Conservation (phyloP, 1,284 basidiomycete species). For the Ganoderma boninense region DNA sequence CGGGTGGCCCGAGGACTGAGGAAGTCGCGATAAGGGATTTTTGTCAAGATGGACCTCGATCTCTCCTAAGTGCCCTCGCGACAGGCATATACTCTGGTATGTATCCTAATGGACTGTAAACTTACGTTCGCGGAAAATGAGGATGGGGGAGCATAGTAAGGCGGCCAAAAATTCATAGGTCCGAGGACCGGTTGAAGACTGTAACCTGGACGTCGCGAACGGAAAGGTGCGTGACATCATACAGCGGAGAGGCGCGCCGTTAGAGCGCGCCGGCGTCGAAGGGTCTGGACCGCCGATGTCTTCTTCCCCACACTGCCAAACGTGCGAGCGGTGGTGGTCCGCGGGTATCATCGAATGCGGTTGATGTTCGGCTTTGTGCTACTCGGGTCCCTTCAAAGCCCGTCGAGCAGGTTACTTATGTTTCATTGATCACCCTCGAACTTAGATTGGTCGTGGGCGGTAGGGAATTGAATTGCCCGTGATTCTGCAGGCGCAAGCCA, state of each 20-base stretch:
- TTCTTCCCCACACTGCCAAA: not conserved
- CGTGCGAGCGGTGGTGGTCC: not conserved
- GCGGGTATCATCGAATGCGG: slow-evolving; percentile 2
- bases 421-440: slow-evolving; percentile 11
- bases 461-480: slow-evolving; percentile 12
- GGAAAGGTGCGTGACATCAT: slow-evolving; percentile 43
- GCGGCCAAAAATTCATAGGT: too few relatives aligned
- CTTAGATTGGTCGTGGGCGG: slow-evolving; percentile 3
- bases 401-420: slow-evolving; percentile 30
- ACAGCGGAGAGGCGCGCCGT: slow-evolving; percentile 15
- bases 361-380: not conserved
- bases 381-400: slow-evolving; percentile 13
- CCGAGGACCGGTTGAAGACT: too few relatives aligned
- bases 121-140: too few relatives aligned
- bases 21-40: too few relatives aligned
- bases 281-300: slow-evolving; percentile 7
- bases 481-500: slow-evolving; percentile 51
- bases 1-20: too few relatives aligned
- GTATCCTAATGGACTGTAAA: too few relatives aligned
- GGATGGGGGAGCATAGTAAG: too few relatives aligned
- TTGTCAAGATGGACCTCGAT: too few relatives aligned
- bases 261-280: slow-evolving; percentile 8
- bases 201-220: slow-evolving; percentile 63
- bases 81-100: too few relatives aligned
- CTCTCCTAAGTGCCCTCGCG: too few relatives aligned